Percentiles rank a stretch among this genome's conserved stretches.
Evolutionary conservation across 768 basidiomycete genomes (phyloP).

Genomic region (Tylopilus felleus): DNA sequence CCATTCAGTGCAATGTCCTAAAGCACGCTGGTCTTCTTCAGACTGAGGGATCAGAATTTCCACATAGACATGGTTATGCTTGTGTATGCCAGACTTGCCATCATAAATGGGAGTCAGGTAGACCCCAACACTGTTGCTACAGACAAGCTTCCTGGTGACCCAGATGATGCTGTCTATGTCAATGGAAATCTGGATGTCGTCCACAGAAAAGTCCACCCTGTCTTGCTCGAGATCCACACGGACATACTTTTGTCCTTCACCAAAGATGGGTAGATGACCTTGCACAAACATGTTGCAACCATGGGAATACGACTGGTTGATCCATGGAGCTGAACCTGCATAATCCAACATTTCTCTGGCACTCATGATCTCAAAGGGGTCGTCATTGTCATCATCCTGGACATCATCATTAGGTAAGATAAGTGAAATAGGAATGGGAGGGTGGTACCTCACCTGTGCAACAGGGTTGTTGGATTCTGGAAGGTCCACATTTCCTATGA

Average conservation of each 20-base stretch:
- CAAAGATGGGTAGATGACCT: background rate
- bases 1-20: too few species aligned
- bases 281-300: background rate
- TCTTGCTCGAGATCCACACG: conserved; percentile 1
- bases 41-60: too few species aligned
- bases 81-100: background rate
- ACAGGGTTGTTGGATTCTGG: background rate
- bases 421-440: background rate
- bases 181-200: background rate
- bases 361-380: background rate
- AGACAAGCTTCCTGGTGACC: background rate
- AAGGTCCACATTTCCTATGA: background rate
- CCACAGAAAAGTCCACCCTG: background rate
- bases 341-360: background rate
- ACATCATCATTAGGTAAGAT: background rate
- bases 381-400: background rate
- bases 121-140: background rate
- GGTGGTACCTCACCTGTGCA: too few species aligned
- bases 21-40: too few species aligned
- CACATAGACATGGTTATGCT: too few species aligned
- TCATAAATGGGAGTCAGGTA: background rate
- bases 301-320: background rate
- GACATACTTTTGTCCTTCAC: background rate
- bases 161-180: conserved; percentile 9
- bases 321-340: background rate